Conservation (phyloP, 176 grass and related monocot species). For the Oryza coarctata region DNA sequence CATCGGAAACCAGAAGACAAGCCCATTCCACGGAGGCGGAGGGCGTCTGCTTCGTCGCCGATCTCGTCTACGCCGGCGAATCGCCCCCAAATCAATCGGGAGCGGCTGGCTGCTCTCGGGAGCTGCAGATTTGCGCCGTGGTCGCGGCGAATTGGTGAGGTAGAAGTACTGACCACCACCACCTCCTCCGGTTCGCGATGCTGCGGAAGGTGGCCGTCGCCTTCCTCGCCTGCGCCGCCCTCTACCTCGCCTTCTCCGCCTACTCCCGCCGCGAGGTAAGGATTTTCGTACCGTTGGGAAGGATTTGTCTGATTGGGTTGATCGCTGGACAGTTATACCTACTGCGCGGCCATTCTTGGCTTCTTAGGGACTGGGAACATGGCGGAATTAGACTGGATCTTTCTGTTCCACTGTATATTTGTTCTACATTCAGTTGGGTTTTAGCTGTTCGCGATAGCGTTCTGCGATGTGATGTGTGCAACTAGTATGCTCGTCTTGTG, state of each 20-base stretch:
- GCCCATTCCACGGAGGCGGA: not conserved
- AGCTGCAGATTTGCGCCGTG: conserved; percentile 2
- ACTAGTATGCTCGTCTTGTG: not conserved
- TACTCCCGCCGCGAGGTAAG: conserved; percentile 52
- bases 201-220: conserved; percentile 45
- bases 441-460: not conserved
- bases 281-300: not conserved
- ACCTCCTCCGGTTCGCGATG: conserved; percentile 23
- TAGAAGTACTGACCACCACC: not conserved
- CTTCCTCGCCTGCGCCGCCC: conserved; percentile 42
- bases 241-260: conserved; percentile 53
- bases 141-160: conserved; percentile 16
- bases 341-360: not conserved
- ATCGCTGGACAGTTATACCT: not conserved
- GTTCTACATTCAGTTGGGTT: not conserved
- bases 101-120: not conserved
- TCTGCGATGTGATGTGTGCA: not conserved
- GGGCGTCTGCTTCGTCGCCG: conserved; percentile 25
- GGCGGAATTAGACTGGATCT: conserved; percentile 24
- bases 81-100: not conserved
- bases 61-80: conserved; percentile 28
- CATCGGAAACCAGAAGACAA: not conserved
- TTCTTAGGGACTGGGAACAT: not conserved
- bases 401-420: not conserved
- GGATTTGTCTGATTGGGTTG: not conserved